Evolutionary conservation across 2,329 filamentous ascomycete species (phyloP).

Genomic region (Penicillium sp.): DNA sequence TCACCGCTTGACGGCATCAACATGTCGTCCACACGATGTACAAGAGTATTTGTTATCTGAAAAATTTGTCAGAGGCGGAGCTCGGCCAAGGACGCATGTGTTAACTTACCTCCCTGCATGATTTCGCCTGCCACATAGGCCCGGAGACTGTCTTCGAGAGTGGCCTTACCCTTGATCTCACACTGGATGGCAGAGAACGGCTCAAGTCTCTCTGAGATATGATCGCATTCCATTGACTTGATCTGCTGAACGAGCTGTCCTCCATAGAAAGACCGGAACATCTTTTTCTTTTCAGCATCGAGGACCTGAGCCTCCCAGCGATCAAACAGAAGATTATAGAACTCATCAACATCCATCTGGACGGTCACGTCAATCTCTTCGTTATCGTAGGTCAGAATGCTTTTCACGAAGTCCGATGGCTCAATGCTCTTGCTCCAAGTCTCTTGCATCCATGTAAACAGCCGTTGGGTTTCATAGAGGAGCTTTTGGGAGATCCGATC

Average conservation of each 20-base stretch:
- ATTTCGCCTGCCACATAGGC: constrained; percentile 96
- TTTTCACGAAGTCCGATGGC: constrained; percentile 68
- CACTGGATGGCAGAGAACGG: constrained; percentile 93
- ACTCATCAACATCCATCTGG: constrained; percentile 98
- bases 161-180: constrained; percentile 88
- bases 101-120: constrained; percentile 74
- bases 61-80: constrained; percentile 20
- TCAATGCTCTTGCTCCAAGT: constrained; percentile 72
- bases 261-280: constrained; percentile 80
- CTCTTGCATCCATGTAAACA: constrained; percentile 86
- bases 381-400: constrained; percentile 80
- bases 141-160: constrained; percentile 79
- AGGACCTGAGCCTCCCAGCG: constrained; percentile 81
- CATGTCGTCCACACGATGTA: constrained; percentile 80
- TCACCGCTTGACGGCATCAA: constrained; percentile 86
- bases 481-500: constrained; percentile 63
- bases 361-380: constrained; percentile 78
- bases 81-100: not conserved
- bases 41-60: constrained; percentile 98
- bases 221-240: constrained; percentile 88
- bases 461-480: constrained; percentile 71
- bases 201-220: constrained; percentile 87
- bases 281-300: constrained; percentile 64
- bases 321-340: constrained; percentile 91
- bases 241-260: constrained; percentile 92